A percentile compares a stretch with the other conserved stretches of the same genome.
phyloP scores from a whole-genome alignment of 2,329 filamentous ascomycete genomes.

The Aspergillus proliferans region DNA sequence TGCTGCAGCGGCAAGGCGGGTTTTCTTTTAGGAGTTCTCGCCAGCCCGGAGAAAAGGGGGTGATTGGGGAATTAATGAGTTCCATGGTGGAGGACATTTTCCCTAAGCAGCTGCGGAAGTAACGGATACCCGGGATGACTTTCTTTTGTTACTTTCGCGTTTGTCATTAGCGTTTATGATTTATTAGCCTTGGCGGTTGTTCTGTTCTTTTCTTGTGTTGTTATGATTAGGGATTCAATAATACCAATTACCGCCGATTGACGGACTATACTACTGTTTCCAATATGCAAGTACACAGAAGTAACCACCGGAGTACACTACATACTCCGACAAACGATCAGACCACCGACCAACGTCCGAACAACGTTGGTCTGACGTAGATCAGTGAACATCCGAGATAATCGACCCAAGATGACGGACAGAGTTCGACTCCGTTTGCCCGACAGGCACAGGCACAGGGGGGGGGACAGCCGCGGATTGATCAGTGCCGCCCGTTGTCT shows the following conservation, averaged over 20 bases:
- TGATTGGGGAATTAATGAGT: conserved; percentile 30
- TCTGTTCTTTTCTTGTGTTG: not conserved
- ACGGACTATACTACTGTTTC: no score
- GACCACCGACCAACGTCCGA: not conserved
- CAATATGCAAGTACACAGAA: no score
- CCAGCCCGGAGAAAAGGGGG: conserved; percentile 19
- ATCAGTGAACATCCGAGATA: no score
- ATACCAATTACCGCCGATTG: not conserved
- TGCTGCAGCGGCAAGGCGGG: conserved; percentile 29
- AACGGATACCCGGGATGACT: conserved; percentile 8
- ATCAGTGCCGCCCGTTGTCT: not conserved
- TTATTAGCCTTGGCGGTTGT: not conserved
- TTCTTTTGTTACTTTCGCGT: conserved; percentile 1
- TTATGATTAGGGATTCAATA: not conserved
- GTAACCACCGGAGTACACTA: no score
- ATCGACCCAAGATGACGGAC: no score
- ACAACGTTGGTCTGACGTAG: no score
- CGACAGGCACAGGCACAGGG: not conserved
- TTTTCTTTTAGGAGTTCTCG: not conserved
- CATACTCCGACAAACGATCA: not conserved
- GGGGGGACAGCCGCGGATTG: not conserved
- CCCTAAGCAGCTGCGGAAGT: conserved; percentile 24
- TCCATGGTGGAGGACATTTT: conserved; percentile 34
- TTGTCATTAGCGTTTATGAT: not conserved
- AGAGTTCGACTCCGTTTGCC: not conserved